Conservation (phyloP, 768 basidiomycete genomes). For the Lactifluus volemus region DNA sequence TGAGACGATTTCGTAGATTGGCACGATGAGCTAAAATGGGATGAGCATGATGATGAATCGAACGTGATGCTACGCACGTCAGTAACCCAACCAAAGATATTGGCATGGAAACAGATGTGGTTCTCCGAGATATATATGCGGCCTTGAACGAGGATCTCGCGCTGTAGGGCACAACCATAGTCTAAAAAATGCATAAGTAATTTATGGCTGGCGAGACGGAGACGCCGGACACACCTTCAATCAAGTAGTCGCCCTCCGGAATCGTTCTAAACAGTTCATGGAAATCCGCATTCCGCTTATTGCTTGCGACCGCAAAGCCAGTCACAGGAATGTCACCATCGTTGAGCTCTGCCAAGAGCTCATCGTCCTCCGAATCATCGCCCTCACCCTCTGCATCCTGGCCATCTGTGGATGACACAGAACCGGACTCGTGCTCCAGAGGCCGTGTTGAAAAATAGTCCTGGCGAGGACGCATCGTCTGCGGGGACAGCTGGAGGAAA, state of each 20-base stretch:
- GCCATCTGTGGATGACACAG: slow-evolving; percentile 18
- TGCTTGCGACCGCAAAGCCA: slow-evolving; percentile 95
- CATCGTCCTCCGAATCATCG: slow-evolving; percentile 29
- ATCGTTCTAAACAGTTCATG: slow-evolving; percentile 86
- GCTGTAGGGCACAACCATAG: slow-evolving; percentile 94
- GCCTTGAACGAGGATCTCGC: slow-evolving; percentile 95
- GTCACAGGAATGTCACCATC: slow-evolving; percentile 84
- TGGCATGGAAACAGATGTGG: slow-evolving; percentile 98
- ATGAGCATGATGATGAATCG: not conserved
- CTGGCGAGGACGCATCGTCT: slow-evolving; percentile 21
- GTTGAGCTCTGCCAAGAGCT: slow-evolving; percentile 31
- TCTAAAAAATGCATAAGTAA: slow-evolving; percentile 42
- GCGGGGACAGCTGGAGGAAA: slow-evolving; percentile 7
- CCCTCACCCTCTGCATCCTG: slow-evolving; percentile 24
- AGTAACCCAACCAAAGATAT: slow-evolving; percentile 98
- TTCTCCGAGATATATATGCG: slow-evolving; percentile 96
- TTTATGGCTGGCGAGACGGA: not conserved
- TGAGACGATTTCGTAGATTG: slow-evolving; percentile 76
- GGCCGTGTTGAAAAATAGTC: slow-evolving; percentile 20
- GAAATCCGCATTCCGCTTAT: slow-evolving; percentile 90
- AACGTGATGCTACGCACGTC: slow-evolving; percentile 50
- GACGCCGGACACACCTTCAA: slow-evolving; percentile 64
- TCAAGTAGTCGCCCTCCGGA: slow-evolving; percentile 94
- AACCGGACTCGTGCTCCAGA: slow-evolving; percentile 21
- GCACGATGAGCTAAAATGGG: slow-evolving; percentile 62